Percentiles rank a stretch among this genome's conserved stretches.
phyloP scores from a whole-genome alignment of 2,329 filamentous ascomycete species.

The Cordyceps farinosa region DNA sequence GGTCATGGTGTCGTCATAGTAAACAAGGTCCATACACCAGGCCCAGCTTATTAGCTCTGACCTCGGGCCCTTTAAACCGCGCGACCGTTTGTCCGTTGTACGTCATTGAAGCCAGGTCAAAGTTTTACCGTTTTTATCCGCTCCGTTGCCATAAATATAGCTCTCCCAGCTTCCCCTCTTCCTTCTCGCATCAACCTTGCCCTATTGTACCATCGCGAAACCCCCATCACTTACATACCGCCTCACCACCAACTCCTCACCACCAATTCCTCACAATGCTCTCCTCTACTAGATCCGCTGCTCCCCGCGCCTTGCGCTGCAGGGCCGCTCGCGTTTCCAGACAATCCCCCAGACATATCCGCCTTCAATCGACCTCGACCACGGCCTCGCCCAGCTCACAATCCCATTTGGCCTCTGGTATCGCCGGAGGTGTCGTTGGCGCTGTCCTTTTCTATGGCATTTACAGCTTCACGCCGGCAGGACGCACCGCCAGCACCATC shows the following conservation, averaged over 20 bases:
- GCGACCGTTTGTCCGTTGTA: not conserved
- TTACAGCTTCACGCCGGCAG: conserved; percentile 44
- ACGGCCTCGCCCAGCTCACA: conserved; percentile 26
- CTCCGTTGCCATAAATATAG: not conserved
- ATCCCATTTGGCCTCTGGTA: conserved; percentile 38
- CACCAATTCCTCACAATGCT: conserved; percentile 1
- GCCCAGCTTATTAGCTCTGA: not conserved
- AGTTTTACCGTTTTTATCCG: not conserved
- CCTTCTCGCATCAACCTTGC: not conserved
- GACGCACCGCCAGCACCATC: conserved; percentile 38
- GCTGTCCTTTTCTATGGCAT: conserved; percentile 41
- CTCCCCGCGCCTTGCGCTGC: conserved; percentile 5
- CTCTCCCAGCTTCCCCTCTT: not conserved
- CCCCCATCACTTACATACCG: not conserved
- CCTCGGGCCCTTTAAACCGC: not conserved
- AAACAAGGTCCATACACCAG: not conserved
- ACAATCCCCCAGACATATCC: conserved; percentile 20
- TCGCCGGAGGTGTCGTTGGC: conserved; percentile 43
- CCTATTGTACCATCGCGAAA: not conserved
- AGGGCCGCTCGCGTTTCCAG: not conserved
- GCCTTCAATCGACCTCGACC: conserved; percentile 39
- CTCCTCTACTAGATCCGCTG: conserved; percentile 2
- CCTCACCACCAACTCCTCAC: not conserved
- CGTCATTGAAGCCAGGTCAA: conserved; percentile 6
- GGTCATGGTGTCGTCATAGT: conserved; percentile 11